Percentiles rank a stretch among this genome's conserved stretches.
Conservation (phyloP, 305 asterid species). For the Fraxinus angustifolia region DNA sequence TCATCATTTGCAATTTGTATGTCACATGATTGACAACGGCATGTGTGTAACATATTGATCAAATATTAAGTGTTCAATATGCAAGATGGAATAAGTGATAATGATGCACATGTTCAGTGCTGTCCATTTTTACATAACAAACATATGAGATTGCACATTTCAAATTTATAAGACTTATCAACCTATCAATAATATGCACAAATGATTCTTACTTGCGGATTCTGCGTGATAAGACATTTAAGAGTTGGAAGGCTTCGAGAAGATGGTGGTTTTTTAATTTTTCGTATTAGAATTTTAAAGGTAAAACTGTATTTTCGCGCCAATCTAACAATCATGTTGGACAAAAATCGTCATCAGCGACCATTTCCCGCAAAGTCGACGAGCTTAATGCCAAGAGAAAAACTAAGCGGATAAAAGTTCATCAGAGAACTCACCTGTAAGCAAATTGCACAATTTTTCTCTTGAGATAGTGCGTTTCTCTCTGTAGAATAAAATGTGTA, state of each 20-base stretch:
- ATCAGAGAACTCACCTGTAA: constrained; percentile 47
- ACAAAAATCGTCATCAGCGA: not conserved
- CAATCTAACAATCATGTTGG: not conserved
- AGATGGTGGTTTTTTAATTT: not conserved
- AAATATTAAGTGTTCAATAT: not conserved
- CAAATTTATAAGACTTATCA: not conserved
- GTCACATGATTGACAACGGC: not conserved
- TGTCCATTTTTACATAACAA: not conserved
- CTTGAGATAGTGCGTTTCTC: constrained; percentile 22
- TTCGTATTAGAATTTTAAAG: too few relatives aligned
- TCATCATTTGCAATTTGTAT: not conserved
- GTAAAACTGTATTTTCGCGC: not conserved
- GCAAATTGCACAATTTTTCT: constrained; percentile 67
- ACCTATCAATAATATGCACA: not conserved
- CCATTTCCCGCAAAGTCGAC: not conserved
- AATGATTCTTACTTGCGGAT: not conserved
- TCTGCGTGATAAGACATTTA: not conserved
- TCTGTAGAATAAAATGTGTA: constrained; percentile 27
- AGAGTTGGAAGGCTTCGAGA: not conserved
- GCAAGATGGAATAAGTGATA: not conserved
- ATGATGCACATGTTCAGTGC: too few relatives aligned
- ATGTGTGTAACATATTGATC: not conserved
- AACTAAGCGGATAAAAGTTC: not conserved
- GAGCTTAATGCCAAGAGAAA: not conserved
- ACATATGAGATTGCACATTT: not conserved